A percentile compares a stretch with the other conserved stretches of the same genome.
Conservation (phyloP, 345 rosid genomes). For the Psidium guajava region DNA sequence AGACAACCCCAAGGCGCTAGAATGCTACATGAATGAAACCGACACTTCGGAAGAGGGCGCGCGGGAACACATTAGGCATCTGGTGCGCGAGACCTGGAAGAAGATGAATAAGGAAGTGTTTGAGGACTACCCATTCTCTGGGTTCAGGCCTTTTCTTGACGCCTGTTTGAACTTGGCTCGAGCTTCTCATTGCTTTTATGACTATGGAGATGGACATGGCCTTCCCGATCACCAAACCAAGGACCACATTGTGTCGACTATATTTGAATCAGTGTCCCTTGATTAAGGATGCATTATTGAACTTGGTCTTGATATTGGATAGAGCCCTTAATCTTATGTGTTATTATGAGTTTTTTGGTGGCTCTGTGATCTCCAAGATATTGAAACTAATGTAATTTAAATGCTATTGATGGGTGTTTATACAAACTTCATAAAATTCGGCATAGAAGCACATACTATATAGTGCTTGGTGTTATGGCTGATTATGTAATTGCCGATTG, state of each 20-base stretch:
- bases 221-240: not conserved
- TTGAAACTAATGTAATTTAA: not conserved
- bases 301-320: not conserved
- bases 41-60: not conserved
- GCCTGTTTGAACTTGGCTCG: not conserved
- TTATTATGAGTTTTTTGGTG: too few species aligned
- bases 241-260: not conserved
- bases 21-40: conserved; percentile 6
- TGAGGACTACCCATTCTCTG: not conserved
- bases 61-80: not conserved
- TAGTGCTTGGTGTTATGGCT: not conserved
- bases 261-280: not conserved
- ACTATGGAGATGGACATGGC: too few species aligned
- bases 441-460: not conserved
- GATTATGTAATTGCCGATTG: too few species aligned
- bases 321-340: not conserved
- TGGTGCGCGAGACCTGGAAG: conserved; percentile 5
- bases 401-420: not conserved
- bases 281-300: too few species aligned
- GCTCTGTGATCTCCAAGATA: not conserved
- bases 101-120: not conserved
- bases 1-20: not conserved
- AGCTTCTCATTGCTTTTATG: not conserved
- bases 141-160: not conserved
- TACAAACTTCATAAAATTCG: not conserved